Evolutionary conservation across 1,284 basidiomycete genomes (phyloP).

Genomic region (Cutaneotrichosporon sp.): DNA sequence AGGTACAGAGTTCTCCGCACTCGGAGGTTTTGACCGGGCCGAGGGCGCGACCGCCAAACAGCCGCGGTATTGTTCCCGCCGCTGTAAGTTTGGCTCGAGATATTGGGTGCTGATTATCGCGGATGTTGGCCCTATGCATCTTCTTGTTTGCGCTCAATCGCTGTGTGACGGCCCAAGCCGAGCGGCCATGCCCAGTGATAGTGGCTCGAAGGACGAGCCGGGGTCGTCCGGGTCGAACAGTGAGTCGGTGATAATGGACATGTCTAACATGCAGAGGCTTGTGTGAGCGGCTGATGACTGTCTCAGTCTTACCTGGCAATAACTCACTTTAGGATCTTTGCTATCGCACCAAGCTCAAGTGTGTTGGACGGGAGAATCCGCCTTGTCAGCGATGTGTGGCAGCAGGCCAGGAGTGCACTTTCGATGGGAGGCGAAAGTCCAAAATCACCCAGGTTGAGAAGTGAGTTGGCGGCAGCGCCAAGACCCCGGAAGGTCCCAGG

Average conservation of each 20-base stretch:
- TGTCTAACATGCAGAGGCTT: slow-evolving; percentile 1
- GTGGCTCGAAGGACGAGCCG: slow-evolving; percentile 1
- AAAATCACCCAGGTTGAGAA: slow-evolving; percentile 10
- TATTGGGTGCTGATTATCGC: too few relatives aligned
- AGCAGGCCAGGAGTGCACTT: slow-evolving; percentile 4
- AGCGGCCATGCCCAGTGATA: too few relatives aligned
- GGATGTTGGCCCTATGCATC: too few relatives aligned
- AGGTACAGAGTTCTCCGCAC: too few relatives aligned
- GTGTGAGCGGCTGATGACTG: background rate
- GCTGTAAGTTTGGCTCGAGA: too few relatives aligned
- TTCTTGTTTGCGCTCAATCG: too few relatives aligned
- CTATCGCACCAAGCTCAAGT: slow-evolving; percentile 10
- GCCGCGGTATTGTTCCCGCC: too few relatives aligned
- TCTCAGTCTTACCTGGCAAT: background rate
- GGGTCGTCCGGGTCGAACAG: background rate
- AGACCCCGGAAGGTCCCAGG: background rate
- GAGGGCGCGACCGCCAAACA: too few relatives aligned
- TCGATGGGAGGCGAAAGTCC: slow-evolving; percentile 9
- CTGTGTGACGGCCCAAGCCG: too few relatives aligned
- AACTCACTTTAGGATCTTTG: slow-evolving; percentile 6
- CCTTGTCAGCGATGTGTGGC: slow-evolving; percentile 9
- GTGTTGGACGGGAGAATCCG: slow-evolving; percentile 10
- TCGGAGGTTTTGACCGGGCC: too few relatives aligned
- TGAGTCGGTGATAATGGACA: background rate
- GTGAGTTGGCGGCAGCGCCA: background rate